These are phyloP conservation scores for Plasmodium falciparum DNA, from an alignment of 169 alveolate genomes.

Conservation along the genomic window DNA sequence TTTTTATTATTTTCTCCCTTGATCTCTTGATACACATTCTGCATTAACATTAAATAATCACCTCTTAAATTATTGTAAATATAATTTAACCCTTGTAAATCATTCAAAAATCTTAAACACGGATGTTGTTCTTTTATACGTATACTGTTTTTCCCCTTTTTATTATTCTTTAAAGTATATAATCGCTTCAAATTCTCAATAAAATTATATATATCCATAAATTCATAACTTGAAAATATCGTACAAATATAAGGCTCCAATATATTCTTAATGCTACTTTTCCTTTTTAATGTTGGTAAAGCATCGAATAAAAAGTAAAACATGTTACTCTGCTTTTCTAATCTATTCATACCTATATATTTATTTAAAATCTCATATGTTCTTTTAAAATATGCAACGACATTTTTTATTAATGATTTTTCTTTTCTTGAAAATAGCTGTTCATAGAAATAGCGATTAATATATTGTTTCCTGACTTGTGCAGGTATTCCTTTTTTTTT, in stretches of 20 bases:
- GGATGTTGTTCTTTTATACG: slow-evolving; percentile 22
- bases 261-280: slow-evolving; percentile 5
- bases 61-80: slow-evolving; percentile 51
- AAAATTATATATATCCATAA: slow-evolving; percentile 47
- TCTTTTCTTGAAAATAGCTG: slow-evolving; percentile 1
- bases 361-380: slow-evolving; percentile 38
- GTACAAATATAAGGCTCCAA: slow-evolving; percentile 31
- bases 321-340: slow-evolving; percentile 53
- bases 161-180: slow-evolving; percentile 39
- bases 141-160: slow-evolving; percentile 12
- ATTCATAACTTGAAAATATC: slow-evolving; percentile 17
- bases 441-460: not conserved
- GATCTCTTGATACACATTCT: slow-evolving; percentile 33
- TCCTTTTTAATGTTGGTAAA: slow-evolving; percentile 26
- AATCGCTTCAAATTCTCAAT: slow-evolving; percentile 54
- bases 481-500: not conserved
- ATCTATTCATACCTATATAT: slow-evolving; percentile 13
- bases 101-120: slow-evolving; percentile 32
- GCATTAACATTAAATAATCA: slow-evolving; percentile 39
- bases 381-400: slow-evolving; percentile 28
- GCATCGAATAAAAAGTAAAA: slow-evolving; percentile 70
- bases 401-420: slow-evolving; percentile 11
- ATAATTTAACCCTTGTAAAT: slow-evolving; percentile 49
- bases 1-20: slow-evolving; percentile 25
- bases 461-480: not conserved